Evolutionary conservation across 2,329 filamentous ascomycete genomes (phyloP), one percentile per base, ranked within the genome.

Genomic region (Fusarium penzigii): DNA sequence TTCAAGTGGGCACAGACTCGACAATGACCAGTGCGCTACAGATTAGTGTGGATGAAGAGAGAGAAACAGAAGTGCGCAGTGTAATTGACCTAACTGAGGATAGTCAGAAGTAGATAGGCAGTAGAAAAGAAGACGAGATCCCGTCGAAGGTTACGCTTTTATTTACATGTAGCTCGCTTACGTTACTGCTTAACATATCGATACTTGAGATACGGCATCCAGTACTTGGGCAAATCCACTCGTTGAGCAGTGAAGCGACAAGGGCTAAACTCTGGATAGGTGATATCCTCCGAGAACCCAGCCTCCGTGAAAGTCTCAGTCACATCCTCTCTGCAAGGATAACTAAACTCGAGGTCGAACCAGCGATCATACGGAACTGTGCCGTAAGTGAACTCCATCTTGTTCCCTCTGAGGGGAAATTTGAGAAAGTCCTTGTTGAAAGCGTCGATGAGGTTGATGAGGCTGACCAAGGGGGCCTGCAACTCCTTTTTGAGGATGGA

Each of bases 371-470:
- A 47, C 16, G 36, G 36, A 2, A 44, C 20, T 7, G 47, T 34
- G 2, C 47, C 47, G 6, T 34, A 17, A 13, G 17, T 20, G 6
- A 49, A 25, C 40, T 51, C 43, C 13, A 51, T 29, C 49, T 39
- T 51, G 10, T 25, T 39, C 13, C 43, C 32, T n/a, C 49, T 29
- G 4, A 51, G 14, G 3, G 32, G 17, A 12, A 51, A 42, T 29
- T 43, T 46, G 44, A 16, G 13, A 11, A 51, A 34, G 6, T 51
- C 44, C 5, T 41, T 39, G 20, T 51, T 39, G 7, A 46, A 36
- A n/a, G 44, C 49, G n/a, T 41, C 17, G 13, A 46, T 17, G 13
- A 39, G 29, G 32, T 46, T 42, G 39, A 43, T 39, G 17, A 51
- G 25, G 6, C 42, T 36, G 13, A 36, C 29, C 5, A 51, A 32